Percentiles rank a stretch among this genome's conserved stretches.
Evolutionary conservation across 2,329 filamentous ascomycete species (phyloP).

Genomic region (Coleophoma cylindrospora): DNA sequence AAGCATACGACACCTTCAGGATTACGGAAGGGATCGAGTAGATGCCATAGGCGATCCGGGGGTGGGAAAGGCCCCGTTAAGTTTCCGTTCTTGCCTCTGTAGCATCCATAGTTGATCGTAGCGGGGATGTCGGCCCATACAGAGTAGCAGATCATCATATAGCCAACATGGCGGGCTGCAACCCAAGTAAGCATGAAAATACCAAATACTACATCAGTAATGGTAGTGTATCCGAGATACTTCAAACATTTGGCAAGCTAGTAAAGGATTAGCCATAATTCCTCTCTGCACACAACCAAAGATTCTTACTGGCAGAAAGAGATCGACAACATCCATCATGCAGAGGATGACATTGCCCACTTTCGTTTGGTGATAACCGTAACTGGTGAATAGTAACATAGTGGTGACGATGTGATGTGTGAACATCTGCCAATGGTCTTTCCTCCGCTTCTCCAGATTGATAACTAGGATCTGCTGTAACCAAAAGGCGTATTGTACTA

Average conservation of each 20-base stretch:
- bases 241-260: constrained; percentile 90
- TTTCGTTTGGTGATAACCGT: constrained; percentile 80
- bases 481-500: constrained; percentile 90
- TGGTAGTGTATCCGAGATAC: constrained; percentile 70
- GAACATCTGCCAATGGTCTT: constrained; percentile 96
- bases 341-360: constrained; percentile 86
- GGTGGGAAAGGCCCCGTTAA: constrained; percentile 47
- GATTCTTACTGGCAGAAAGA: constrained; percentile 71
- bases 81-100: constrained; percentile 50
- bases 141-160: constrained; percentile 76
- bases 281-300: neutral
- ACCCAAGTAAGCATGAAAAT: constrained; percentile 86
- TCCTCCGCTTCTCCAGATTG: constrained; percentile 88
- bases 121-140: constrained; percentile 62
- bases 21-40: constrained; percentile 70
- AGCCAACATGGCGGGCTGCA: constrained; percentile 74
- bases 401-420: constrained; percentile 90
- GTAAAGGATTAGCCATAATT: constrained; percentile 3
- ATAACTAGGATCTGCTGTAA: constrained; percentile 91
- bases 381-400: constrained; percentile 72
- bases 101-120: constrained; percentile 67
- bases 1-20: constrained; percentile 74
- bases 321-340: constrained; percentile 90
- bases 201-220: constrained; percentile 80
- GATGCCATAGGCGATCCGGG: constrained; percentile 51